A percentile compares a stretch with the other conserved stretches of the same genome.
These are phyloP conservation scores for Stephania japonica DNA, from an alignment of 164 flowering plant species.

Conservation along the genomic window DNA sequence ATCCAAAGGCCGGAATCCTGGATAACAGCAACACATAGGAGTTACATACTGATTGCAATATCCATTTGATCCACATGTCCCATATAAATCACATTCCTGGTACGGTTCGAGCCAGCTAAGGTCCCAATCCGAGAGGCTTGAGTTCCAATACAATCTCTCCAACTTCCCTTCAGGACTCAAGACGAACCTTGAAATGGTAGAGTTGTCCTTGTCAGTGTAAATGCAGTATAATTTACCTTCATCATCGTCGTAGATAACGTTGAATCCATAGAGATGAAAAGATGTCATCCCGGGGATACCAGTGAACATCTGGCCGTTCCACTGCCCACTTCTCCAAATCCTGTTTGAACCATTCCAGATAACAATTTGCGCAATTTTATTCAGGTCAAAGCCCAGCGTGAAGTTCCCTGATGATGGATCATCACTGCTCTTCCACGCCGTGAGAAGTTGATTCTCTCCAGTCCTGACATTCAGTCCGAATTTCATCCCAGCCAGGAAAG, in stretches of 20 bases:
- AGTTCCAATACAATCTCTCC: slow-evolving; percentile 8
- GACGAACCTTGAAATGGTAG: slow-evolving; percentile 4
- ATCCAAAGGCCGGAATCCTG: not conserved
- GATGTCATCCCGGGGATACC: slow-evolving; percentile 13
- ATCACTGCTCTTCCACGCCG: not conserved
- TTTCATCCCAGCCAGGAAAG: slow-evolving; percentile 15
- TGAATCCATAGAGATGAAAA: slow-evolving; percentile 8
- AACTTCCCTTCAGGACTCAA: slow-evolving; percentile 1
- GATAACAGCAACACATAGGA: slow-evolving; percentile 5
- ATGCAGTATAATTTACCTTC: slow-evolving; percentile 10
- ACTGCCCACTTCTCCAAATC: slow-evolving; percentile 13
- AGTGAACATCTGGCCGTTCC: slow-evolving; percentile 10
- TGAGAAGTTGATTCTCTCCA: not conserved
- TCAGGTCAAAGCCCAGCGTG: not conserved
- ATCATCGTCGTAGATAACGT: not conserved
- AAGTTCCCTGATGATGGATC: slow-evolving; percentile 3
- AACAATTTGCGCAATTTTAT: slow-evolving; percentile 1
- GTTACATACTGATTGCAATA: not conserved
- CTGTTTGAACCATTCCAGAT: not conserved
- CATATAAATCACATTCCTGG: not conserved
- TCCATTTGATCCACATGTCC: slow-evolving; percentile 3
- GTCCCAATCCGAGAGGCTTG: not conserved
- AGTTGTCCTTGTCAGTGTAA: not conserved
- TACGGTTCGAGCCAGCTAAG: not conserved
- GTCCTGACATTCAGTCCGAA: not conserved